phyloP scores from a whole-genome alignment of 371 early-diverging fungal genomes.

The Mortierella sp. region DNA sequence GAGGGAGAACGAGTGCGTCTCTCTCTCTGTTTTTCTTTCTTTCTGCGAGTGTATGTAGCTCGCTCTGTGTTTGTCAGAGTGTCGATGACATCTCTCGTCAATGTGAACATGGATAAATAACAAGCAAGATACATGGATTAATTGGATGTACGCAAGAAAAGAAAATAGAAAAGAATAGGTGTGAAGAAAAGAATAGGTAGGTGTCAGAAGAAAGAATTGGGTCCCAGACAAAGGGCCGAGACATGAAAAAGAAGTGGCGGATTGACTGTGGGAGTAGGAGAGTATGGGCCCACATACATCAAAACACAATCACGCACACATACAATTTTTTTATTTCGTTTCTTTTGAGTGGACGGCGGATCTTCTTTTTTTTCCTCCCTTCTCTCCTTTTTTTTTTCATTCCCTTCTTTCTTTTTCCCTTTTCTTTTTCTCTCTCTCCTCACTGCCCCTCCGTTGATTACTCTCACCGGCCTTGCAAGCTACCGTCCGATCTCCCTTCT shows the following conservation, averaged over 20 bases:
- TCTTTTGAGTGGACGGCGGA: conserved; percentile 6
- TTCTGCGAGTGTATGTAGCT: not conserved
- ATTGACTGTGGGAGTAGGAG: not conserved
- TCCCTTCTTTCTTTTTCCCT: not conserved
- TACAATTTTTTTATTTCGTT: not conserved
- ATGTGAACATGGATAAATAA: not conserved
- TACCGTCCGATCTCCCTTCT: conserved; percentile 14
- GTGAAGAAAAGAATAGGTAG: not conserved
- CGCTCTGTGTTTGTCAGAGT: not conserved
- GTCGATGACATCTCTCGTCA: not conserved
- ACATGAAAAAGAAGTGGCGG: conserved; percentile 6
- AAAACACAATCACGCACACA: conserved; percentile 4
- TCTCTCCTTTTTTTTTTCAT: not conserved
- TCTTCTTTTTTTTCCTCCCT: not conserved
- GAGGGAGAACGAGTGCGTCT: not conserved
- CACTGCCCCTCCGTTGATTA: conserved; percentile 7
- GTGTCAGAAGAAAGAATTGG: not conserved
- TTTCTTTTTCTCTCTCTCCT: not conserved
- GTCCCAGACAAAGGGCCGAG: conserved; percentile 7
- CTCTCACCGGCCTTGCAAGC: conserved; percentile 19
- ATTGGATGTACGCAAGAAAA: not conserved
- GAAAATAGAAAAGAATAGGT: not conserved
- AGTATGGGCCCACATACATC: not conserved
- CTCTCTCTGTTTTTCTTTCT: not conserved
- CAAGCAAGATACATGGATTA: not conserved